These are phyloP conservation scores for Rauvolfia tetraphylla DNA, from an alignment of 257 asterid species.

Conservation along the genomic window DNA sequence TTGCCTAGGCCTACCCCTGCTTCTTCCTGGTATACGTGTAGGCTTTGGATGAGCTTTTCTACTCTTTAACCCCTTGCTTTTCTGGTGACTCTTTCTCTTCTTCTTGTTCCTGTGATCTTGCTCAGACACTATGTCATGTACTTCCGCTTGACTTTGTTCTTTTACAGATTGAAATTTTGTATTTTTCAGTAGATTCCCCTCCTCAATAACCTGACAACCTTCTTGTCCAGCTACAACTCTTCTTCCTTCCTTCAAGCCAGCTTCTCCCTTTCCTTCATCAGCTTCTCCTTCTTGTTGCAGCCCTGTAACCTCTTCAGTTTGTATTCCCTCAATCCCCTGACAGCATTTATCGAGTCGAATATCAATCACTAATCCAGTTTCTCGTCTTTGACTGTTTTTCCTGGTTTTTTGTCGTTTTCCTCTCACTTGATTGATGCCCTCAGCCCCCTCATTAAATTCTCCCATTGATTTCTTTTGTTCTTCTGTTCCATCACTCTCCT, in stretches of 20 bases:
- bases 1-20: constrained; percentile 7
- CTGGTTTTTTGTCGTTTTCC: not conserved
- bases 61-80: not conserved
- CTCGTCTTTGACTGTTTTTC: not conserved
- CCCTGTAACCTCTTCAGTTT: not conserved
- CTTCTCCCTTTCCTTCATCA: not conserved
- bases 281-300: constrained; percentile 4
- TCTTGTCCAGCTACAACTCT: not conserved
- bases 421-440: not conserved
- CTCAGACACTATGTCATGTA: not conserved
- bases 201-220: not conserved
- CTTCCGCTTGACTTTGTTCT: not conserved
- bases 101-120: not conserved
- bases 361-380: not conserved
- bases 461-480: not conserved
- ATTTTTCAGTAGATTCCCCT: not conserved
- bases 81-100: not conserved
- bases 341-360: not conserved
- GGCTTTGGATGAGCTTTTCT: not conserved
- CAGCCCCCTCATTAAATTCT: not conserved
- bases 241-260: not conserved
- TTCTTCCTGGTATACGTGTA: not conserved
- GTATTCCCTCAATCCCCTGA: not conserved
- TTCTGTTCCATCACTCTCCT: not conserved
- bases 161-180: not conserved